These are phyloP conservation scores for Escovopsis sp. DNA, from an alignment of 2,329 filamentous ascomycete species.

Conservation along the genomic window DNA sequence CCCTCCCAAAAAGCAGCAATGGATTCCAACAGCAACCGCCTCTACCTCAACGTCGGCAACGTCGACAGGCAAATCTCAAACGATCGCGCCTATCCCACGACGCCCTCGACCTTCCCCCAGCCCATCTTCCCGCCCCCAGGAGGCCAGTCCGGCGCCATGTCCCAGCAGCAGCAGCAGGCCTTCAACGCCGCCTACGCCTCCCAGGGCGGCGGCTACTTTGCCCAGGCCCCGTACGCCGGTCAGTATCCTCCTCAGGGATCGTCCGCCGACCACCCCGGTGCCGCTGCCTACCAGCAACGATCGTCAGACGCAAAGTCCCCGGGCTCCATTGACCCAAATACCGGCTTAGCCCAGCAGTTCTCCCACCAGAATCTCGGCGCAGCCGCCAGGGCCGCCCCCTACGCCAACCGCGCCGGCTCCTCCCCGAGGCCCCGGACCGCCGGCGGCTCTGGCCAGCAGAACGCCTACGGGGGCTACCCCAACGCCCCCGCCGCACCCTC, in stretches of 20 bases:
- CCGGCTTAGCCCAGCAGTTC: constrained; percentile 87
- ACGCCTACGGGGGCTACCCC: constrained; percentile 50
- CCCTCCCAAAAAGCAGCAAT: constrained; percentile 16
- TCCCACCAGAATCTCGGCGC: constrained; percentile 86
- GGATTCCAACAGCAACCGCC: constrained; percentile 44
- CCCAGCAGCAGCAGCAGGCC: constrained; percentile 27
- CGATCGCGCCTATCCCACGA: constrained; percentile 67
- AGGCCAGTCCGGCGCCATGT: constrained; percentile 25
- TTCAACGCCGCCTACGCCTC: constrained; percentile 32
- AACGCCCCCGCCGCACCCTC: constrained; percentile 50
- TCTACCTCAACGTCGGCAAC: constrained; percentile 53
- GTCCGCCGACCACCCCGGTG: constrained; percentile 32
- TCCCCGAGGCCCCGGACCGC: constrained; percentile 72
- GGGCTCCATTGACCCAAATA: constrained; percentile 67
- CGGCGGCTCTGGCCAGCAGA: constrained; percentile 49
- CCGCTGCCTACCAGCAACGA: constrained; percentile 31
- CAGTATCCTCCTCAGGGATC: constrained; percentile 25
- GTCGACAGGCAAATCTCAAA: constrained; percentile 47
- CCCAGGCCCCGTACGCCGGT: constrained; percentile 41
- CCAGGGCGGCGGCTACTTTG: constrained; percentile 38
- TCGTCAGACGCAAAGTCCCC: constrained; percentile 33
- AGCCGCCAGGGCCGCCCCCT: constrained; percentile 55
- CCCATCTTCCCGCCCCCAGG: constrained; percentile 46
- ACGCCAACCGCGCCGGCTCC: constrained; percentile 52
- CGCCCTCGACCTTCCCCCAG: constrained; percentile 91